These are phyloP conservation scores for Pythium rishiriense DNA, from an alignment of 352 stramenopile species.

Conservation along the genomic window DNA sequence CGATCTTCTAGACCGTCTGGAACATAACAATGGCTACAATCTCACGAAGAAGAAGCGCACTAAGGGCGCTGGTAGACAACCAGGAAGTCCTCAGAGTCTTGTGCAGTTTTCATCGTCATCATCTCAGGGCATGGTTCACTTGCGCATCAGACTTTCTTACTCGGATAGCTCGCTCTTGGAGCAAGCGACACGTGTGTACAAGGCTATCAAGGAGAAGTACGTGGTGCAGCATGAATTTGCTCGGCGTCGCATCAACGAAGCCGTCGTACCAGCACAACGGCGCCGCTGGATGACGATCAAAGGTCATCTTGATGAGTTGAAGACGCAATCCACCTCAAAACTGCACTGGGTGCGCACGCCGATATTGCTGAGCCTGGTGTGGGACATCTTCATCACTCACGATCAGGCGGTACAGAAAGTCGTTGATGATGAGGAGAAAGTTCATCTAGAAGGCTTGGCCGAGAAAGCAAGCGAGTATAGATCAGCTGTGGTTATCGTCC, in stretches of 20 bases:
- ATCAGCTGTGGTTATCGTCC: constrained; percentile 48
- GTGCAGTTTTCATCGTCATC: constrained; percentile 14
- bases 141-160: constrained; percentile 51
- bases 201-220: constrained; percentile 59
- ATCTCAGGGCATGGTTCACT: constrained; percentile 39
- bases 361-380: constrained; percentile 61
- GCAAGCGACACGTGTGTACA: constrained; percentile 63
- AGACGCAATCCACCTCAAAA: constrained; percentile 41
- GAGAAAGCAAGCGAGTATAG: constrained; percentile 48
- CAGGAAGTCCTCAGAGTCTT: constrained; percentile 5
- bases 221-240: constrained; percentile 58
- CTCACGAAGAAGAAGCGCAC: constrained; percentile 37
- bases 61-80: neutral
- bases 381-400: constrained; percentile 64
- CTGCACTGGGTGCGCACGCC: constrained; percentile 70
- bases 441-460: constrained; percentile 37
- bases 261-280: constrained; percentile 61
- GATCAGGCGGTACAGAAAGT: constrained; percentile 24
- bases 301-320: constrained; percentile 56
- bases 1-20: constrained; percentile 63
- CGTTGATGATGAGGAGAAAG: constrained; percentile 33
- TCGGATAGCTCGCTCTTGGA: constrained; percentile 66
- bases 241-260: constrained; percentile 53
- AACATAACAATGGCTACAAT: constrained; percentile 61
- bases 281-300: constrained; percentile 63